Base-by-base conservation (phyloP, 805 yeast genomes). In the Osmozyma mogii region DNA sequence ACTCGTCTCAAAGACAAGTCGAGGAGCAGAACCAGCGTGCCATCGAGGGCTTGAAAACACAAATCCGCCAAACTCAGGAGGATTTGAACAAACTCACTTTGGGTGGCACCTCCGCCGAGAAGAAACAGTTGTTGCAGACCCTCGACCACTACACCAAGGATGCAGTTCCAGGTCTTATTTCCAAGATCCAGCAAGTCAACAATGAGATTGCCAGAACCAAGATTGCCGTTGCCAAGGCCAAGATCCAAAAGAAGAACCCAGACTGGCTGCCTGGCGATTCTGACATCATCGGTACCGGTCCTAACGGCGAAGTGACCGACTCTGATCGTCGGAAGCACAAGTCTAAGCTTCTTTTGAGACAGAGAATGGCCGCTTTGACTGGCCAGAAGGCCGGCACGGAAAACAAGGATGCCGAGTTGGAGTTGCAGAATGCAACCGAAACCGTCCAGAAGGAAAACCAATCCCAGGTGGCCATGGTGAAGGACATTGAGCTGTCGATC, bases 291-390 rank as follows among this genome's bases (percentile, higher is more conserved):
- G 96, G 96, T 4, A 73, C 92, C 5, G 97, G 96, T 6, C 80
- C 85, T 27, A 75, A 80, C 46, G 96, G 96, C 17, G 75, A 75
- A 36, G 72, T 85, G 6, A 88, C 96, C 3, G 96, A 84, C 15
- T 57, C 75, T 9, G 96, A 88, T 50, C 71, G 82, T 36, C 72
- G 82, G 39, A 81, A 82, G 44, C 92, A 89, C 22, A 78, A 72
- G 43, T 78, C 84, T 24, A 80, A 82, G 48, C 94, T 89, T 23
- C 58, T 77, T 33, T 64, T 92, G 43, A 76, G 78, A 39, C 83
- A 88, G 29, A 72, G 95, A 43, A 87, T 89, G 94, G 94, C 95
- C 17, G 84, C 89, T 3, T 69, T 89, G 45, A 88, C 96, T 0
- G 96, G 96, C 5, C 80, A 77, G 45, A 24, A 21, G 6, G 59